A percentile compares a stretch with the other conserved stretches of the same genome.
Evolutionary conservation across 78 protist genomes (phyloP).

Genomic region (Cyanophora paradoxa): DNA sequence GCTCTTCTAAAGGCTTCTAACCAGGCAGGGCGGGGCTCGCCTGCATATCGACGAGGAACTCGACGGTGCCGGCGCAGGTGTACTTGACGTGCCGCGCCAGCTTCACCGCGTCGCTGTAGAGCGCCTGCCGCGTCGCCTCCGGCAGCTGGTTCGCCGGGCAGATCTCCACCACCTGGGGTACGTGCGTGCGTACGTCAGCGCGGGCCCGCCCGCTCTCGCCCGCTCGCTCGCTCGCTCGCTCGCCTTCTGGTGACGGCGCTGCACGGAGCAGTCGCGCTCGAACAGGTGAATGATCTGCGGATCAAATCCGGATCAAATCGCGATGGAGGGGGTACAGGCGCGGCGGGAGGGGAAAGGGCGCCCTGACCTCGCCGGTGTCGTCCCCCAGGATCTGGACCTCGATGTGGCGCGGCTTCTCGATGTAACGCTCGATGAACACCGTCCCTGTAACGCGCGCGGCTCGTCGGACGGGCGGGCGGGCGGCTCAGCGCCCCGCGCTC

Average conservation of each 20-base stretch:
- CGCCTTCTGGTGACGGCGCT: constrained; percentile 75
- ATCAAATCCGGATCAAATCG: too few relatives aligned
- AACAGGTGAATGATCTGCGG: constrained; percentile 32
- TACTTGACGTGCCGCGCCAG: constrained; percentile 2
- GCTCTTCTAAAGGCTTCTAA: too few relatives aligned
- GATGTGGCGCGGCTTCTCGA: constrained; percentile 54
- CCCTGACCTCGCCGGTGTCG: constrained; percentile 15
- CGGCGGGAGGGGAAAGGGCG: too few relatives aligned
- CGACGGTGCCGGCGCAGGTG: constrained; percentile 53
- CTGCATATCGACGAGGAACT: constrained; percentile 51
- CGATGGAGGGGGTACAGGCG: too few relatives aligned
- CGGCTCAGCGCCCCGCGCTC: too few relatives aligned
- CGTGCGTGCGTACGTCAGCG: neutral
- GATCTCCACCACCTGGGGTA: too few relatives aligned
- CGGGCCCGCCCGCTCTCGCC: constrained; percentile 47
- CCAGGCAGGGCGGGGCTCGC: neutral
- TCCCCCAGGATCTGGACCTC: constrained; percentile 62
- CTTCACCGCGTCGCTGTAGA: neutral
- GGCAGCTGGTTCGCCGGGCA: too few relatives aligned
- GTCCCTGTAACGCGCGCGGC: neutral
- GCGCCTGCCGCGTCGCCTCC: too few relatives aligned
- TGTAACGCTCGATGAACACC: constrained; percentile 62
- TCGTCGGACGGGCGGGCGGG: too few relatives aligned
- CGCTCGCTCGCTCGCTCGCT: constrained; percentile 49
- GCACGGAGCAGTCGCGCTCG: constrained; percentile 47